Evolutionary conservation across 2,329 filamentous ascomycete species (phyloP).

Genomic region (Xylariales sp.): DNA sequence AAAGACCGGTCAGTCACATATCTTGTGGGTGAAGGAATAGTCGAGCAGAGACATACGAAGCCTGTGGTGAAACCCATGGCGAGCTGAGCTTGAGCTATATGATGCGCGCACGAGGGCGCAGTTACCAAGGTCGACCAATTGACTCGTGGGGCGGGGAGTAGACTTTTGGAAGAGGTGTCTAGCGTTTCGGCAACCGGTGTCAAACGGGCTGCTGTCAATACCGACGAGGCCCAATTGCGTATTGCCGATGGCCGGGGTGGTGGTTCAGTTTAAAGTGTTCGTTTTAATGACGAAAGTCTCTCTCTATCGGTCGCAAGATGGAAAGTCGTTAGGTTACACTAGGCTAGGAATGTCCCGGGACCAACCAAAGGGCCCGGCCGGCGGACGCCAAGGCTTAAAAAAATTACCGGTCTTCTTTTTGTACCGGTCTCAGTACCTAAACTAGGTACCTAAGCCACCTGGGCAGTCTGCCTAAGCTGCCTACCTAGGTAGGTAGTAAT

Average conservation of each 20-base stretch:
- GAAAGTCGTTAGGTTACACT: too few species aligned
- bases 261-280: neutral
- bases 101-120: constrained; percentile 46
- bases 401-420: too few species aligned
- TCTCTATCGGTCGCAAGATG: constrained; percentile 5
- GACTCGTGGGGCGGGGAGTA: neutral
- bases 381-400: constrained; percentile 27
- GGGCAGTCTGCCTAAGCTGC: too few species aligned
- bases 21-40: neutral
- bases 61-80: constrained; percentile 79
- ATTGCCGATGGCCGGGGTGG: constrained; percentile 5
- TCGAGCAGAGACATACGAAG: constrained; percentile 68
- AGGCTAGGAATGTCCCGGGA: neutral
- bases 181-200: neutral
- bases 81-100: constrained; percentile 30
- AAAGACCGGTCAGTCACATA: constrained; percentile 9
- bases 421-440: too few species aligned
- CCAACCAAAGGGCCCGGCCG: constrained; percentile 18
- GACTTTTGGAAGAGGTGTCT: neutral
- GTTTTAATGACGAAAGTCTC: constrained; percentile 43
- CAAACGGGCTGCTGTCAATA: neutral
- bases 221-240: constrained; percentile 21
- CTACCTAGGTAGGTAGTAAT: too few species aligned
- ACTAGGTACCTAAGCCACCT: too few species aligned
- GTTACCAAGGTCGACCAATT: constrained; percentile 43